Conservation (phyloP, 805 yeast species). For the Pichia membranifaciens region DNA sequence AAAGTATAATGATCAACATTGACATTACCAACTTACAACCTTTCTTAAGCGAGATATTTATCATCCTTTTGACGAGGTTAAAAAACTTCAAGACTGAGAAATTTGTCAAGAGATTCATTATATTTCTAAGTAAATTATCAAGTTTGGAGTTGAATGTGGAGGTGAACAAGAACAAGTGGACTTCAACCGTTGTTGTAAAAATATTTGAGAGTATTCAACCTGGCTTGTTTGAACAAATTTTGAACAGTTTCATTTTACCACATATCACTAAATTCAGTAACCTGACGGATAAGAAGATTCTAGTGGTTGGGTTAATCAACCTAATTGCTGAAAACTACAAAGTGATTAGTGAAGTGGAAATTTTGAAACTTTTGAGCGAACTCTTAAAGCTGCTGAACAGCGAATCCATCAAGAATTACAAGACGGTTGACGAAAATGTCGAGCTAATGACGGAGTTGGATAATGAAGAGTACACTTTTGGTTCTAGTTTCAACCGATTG, state of each 20-base stretch:
- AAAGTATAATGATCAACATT: slow-evolving; percentile 54
- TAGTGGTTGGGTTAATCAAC: slow-evolving; percentile 44
- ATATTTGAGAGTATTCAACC: slow-evolving; percentile 71
- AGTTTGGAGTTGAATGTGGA: slow-evolving; percentile 26
- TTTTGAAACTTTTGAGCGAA: slow-evolving; percentile 39
- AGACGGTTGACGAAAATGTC: slow-evolving; percentile 32
- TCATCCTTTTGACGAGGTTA: slow-evolving; percentile 71
- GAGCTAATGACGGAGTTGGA: slow-evolving; percentile 60
- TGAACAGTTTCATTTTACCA: slow-evolving; percentile 46
- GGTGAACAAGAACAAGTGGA: slow-evolving; percentile 23
- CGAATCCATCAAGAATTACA: slow-evolving; percentile 31
- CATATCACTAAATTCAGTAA: slow-evolving; percentile 38
- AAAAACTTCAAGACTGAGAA: slow-evolving; percentile 79
- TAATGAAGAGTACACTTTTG: slow-evolving; percentile 57
- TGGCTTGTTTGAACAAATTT: slow-evolving; percentile 49
- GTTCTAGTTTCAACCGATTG: slow-evolving; percentile 75
- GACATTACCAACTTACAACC: slow-evolving; percentile 45
- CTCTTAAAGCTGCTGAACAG: slow-evolving; percentile 34
- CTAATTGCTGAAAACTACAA: slow-evolving; percentile 38
- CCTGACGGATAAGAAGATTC: slow-evolving; percentile 38
- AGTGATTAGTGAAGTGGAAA: slow-evolving; percentile 32
- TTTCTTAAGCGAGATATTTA: slow-evolving; percentile 65
- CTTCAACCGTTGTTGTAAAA: slow-evolving; percentile 44
- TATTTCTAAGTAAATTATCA: slow-evolving; percentile 44
- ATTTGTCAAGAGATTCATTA: slow-evolving; percentile 63